These are phyloP conservation scores for Tympanopsis confertula DNA, from an alignment of 2,329 filamentous ascomycete species.

Conservation along the genomic window DNA sequence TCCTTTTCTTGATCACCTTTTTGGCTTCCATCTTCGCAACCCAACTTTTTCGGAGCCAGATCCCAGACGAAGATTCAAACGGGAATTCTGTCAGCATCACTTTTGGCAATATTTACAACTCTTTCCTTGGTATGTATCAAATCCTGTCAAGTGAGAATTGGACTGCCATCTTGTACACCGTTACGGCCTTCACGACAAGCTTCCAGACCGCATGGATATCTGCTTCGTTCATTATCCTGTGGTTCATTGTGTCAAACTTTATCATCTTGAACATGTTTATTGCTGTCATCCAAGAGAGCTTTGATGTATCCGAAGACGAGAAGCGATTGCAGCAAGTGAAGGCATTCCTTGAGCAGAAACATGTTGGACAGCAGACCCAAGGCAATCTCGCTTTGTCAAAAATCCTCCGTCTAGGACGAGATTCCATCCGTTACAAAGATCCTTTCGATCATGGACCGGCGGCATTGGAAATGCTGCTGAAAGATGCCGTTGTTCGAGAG, in stretches of 20 bases:
- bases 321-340: conserved; percentile 95
- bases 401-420: conserved; percentile 52
- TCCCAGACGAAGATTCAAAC: conserved; percentile 48
- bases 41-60: conserved; percentile 81
- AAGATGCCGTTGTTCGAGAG: conserved; percentile 87
- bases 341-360: conserved; percentile 83
- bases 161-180: conserved; percentile 76
- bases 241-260: conserved; percentile 92
- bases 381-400: conserved; percentile 68
- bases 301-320: conserved; percentile 95
- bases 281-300: conserved; percentile 99
- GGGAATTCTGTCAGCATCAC: conserved; percentile 58
- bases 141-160: conserved; percentile 92
- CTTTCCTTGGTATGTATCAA: conserved; percentile 96
- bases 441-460: conserved; percentile 85
- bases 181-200: conserved; percentile 55
- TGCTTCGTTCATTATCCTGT: conserved; percentile 79
- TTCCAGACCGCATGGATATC: conserved; percentile 82
- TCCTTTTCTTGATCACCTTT: conserved; percentile 92
- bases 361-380: conserved; percentile 53
- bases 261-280: conserved; percentile 99
- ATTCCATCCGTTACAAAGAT: conserved; percentile 51
- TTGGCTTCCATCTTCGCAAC: conserved; percentile 85
- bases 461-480: conserved; percentile 89
- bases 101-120: conserved; percentile 87